Evolutionary conservation across 306 rosid genomes (phyloP).

Genomic region (Vigna unguiculata): DNA sequence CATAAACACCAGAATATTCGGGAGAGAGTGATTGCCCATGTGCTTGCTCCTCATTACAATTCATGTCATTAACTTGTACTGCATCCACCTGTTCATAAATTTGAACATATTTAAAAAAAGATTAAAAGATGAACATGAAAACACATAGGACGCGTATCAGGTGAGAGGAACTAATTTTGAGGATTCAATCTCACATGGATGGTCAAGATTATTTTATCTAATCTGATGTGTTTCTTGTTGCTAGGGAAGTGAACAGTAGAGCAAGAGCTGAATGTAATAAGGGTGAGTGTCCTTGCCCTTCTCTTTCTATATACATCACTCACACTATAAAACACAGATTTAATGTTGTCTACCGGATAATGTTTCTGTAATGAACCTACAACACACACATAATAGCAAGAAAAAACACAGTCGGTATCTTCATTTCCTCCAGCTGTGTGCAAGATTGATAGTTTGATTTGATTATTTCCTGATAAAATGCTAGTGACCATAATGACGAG

Average conservation of each 20-base stretch:
- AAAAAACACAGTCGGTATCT: not conserved
- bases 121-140: not conserved
- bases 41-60: slow-evolving; percentile 49
- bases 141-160: not conserved
- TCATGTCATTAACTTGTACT: slow-evolving; percentile 51
- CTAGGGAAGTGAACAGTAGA: not conserved
- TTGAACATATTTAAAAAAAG: slow-evolving; percentile 41
- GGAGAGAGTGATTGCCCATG: slow-evolving; percentile 58
- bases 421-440: not conserved
- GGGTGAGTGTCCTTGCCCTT: slow-evolving; percentile 23
- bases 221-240: slow-evolving; percentile 1
- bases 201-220: not conserved
- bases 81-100: slow-evolving; percentile 63
- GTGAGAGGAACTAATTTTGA: not conserved
- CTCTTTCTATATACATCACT: slow-evolving; percentile 16
- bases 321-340: slow-evolving; percentile 19
- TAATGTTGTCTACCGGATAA: slow-evolving; percentile 12
- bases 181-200: not conserved
- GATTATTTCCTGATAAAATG: slow-evolving; percentile 27
- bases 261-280: slow-evolving; percentile 20
- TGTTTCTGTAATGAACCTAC: slow-evolving; percentile 32
- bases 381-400: slow-evolving; percentile 4
- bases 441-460: slow-evolving; percentile 12
- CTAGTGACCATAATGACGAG: slow-evolving; percentile 1
- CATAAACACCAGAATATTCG: slow-evolving; percentile 56